Evolutionary conservation across 495 filamentous ascomycete genomes (phyloP).

Genomic region (Alectoria sarmentosa): DNA sequence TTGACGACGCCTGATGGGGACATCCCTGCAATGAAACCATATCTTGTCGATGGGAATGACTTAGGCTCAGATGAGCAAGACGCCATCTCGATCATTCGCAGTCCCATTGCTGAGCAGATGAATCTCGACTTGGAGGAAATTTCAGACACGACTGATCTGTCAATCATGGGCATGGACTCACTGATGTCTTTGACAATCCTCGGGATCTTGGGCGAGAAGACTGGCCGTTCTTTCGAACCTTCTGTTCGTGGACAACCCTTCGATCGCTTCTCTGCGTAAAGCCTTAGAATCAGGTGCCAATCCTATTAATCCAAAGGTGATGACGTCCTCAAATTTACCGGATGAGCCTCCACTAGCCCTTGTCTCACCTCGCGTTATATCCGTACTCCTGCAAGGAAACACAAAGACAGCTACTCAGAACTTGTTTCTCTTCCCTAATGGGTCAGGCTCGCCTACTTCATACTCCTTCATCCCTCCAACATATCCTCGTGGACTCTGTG

Average conservation of each 20-base stretch:
- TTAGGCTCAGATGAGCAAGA: too few species aligned
- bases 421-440: slow-evolving; percentile 39
- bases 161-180: slow-evolving; percentile 46
- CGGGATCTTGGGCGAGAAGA: slow-evolving; percentile 49
- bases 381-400: slow-evolving; percentile 31
- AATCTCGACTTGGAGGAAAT: slow-evolving; percentile 60
- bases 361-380: slow-evolving; percentile 25
- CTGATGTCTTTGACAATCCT: slow-evolving; percentile 44
- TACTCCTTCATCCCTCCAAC: slow-evolving; percentile 52
- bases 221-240: slow-evolving; percentile 38
- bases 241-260: slow-evolving; percentile 29
- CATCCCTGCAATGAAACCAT: too few species aligned
- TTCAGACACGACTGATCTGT: slow-evolving; percentile 34
- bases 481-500: slow-evolving; percentile 40
- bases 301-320: too few species aligned
- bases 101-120: slow-evolving; percentile 60
- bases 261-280: not conserved
- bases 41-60: too few species aligned
- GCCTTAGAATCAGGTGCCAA: too few species aligned
- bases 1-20: too few species aligned
- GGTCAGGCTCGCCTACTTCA: slow-evolving; percentile 47
- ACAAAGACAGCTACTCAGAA: slow-evolving; percentile 26
- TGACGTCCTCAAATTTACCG: too few species aligned
- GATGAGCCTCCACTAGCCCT: not conserved
- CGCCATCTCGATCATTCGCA: slow-evolving; percentile 33